phyloP scores from a whole-genome alignment of 345 rosid species.

The Populus pruinosa region DNA sequence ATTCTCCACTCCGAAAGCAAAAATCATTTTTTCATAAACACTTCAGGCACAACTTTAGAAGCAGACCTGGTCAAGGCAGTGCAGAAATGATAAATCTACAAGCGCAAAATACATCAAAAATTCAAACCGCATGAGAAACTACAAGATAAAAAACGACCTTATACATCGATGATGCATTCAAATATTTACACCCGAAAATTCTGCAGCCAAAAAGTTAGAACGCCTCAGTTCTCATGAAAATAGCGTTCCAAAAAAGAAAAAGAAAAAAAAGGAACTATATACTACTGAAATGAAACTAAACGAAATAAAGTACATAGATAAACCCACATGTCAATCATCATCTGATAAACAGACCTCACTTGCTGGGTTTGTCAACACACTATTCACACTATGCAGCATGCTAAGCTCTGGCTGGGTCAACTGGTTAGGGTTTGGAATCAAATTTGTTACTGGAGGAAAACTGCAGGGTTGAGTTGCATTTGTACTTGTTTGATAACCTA shows the following conservation, averaged over 20 bases:
- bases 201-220: background rate
- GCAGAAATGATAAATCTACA: background rate
- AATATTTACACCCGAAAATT: background rate
- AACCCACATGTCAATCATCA: constrained; percentile 37
- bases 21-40: too few relatives aligned
- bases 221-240: background rate
- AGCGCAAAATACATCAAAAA: too few relatives aligned
- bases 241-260: background rate
- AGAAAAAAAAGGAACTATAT: background rate
- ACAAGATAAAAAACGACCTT: background rate
- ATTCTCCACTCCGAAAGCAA: too few relatives aligned
- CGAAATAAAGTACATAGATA: too few relatives aligned
- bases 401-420: background rate
- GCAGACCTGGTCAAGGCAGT: too few relatives aligned
- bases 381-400: too few relatives aligned
- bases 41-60: too few relatives aligned
- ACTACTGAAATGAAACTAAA: background rate
- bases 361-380: background rate
- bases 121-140: too few relatives aligned
- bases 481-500: constrained; percentile 11
- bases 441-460: constrained; percentile 1
- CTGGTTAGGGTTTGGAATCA: constrained; percentile 5
- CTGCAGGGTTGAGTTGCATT: constrained; percentile 7
- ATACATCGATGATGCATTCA: background rate
- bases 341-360: constrained; percentile 46